Evolutionary conservation across 1,284 basidiomycete genomes (phyloP), one percentile per base, ranked within the genome.

Genomic region (Rhodotorula sp.): DNA sequence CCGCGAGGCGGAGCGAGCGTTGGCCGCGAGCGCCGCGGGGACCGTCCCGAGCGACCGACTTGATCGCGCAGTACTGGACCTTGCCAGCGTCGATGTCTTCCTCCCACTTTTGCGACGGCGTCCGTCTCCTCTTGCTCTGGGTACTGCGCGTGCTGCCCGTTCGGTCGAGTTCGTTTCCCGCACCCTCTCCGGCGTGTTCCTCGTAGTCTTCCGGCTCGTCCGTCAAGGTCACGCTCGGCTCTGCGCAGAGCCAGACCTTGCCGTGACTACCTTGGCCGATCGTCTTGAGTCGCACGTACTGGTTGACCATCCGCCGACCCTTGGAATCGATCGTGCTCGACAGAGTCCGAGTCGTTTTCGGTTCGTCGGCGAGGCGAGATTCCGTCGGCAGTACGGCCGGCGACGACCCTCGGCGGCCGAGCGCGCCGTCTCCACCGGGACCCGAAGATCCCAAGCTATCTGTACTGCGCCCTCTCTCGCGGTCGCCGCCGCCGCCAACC

Each of bases 181-280:
- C 21, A 18, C 31, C 46, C 48, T 48, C 63, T 21, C 47, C 59
- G 31, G 21, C 58, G 31, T 57, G 62, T 39, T 64, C 69, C n/a
- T 18, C 46, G 51, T 64, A 51, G 4, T 62, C 65, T 26, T n/a
- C 58, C 7, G 60, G 59, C n/a, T 65, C 64, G n/a, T 73, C 74
- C 5, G 67, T 65, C 46, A 43, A 69, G 65, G 20, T 52, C 47
- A 29, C 34, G n/a, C 65, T 60, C 31, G 77, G 77, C 64, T 79
- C 76, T 23, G 78, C 78, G 70, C 78, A 79, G 16, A 79, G 73
- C 78, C 78, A 79, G n/a, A 79, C 78, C 58, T 78, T 75, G 66
- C 78, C 78, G 64, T 79, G 78, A n/a, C 70, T 72, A 26, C 78
- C 78, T 48, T 75, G 66, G 10, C 78, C 78, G 62, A 79, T 75